Percentiles rank a stretch among this genome's conserved stretches.
Conservation (phyloP, 1,284 basidiomycete genomes). For the Apiotrichum montevideense region DNA sequence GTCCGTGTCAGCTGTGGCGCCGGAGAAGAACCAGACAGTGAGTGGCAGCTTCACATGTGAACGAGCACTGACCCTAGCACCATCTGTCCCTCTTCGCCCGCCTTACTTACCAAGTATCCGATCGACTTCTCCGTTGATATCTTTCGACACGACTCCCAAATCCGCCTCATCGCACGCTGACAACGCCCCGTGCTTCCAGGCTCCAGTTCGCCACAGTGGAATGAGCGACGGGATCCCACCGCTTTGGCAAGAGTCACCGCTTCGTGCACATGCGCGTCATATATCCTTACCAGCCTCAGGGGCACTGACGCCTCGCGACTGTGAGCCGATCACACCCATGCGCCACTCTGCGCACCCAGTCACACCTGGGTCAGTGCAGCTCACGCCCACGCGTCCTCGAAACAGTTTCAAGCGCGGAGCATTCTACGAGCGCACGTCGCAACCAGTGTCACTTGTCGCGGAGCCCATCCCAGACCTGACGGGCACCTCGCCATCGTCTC, state of each 20-base stretch:
- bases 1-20: not conserved
- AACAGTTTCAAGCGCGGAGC: not conserved
- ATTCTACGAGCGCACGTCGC: not conserved
- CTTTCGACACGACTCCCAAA: no score
- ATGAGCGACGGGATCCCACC: no score
- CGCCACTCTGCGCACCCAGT: not conserved
- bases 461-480: no score
- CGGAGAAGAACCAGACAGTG: not conserved
- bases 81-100: not conserved
- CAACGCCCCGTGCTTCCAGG: no score
- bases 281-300: not conserved
- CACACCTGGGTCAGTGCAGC: not conserved
- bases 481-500: not conserved
- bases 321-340: not conserved
- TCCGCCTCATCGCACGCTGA: no score
- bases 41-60: no score
- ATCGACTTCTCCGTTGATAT: not conserved
- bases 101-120: not conserved
- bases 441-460: not conserved
- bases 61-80: no score
- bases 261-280: not conserved
- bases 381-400: not conserved
- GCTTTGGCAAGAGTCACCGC: not conserved
- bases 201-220: no score
- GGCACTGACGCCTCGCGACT: not conserved